Conservation (phyloP, 495 filamentous ascomycete species). For the Lentithecium fluviatile region DNA sequence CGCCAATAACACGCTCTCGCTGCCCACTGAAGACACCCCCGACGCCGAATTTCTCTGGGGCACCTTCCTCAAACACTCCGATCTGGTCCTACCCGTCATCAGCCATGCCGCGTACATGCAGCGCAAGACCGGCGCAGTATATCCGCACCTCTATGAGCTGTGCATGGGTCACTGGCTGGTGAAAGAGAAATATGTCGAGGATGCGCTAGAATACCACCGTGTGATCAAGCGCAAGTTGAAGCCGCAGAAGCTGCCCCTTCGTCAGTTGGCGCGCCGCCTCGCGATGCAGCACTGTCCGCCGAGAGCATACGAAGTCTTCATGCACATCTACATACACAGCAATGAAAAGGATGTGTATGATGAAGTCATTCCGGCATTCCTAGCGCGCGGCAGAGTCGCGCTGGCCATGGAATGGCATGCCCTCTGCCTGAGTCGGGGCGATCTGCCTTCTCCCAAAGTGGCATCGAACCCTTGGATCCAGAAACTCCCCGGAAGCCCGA, state of each 20-base stretch:
- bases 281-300: conserved; percentile 39
- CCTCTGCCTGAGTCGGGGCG: conserved; percentile 49
- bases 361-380: conserved; percentile 57
- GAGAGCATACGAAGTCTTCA: conserved; percentile 49
- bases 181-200: conserved; percentile 46
- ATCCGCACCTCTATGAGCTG: conserved; percentile 51
- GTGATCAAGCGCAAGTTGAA: conserved; percentile 15
- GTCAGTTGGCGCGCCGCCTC: conserved; percentile 36
- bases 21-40: conserved; percentile 50
- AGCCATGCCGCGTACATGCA: conserved; percentile 57
- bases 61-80: conserved; percentile 50
- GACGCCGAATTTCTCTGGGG: conserved; percentile 59
- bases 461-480: conserved; percentile 23
- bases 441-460: conserved; percentile 47
- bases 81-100: conserved; percentile 52
- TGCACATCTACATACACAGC: conserved; percentile 46
- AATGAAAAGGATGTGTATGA: conserved; percentile 60
- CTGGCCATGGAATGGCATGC: conserved; percentile 62
- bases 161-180: conserved; percentile 52
- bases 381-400: conserved; percentile 48
- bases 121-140: conserved; percentile 45
- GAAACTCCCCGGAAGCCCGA: neutral
- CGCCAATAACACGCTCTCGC: conserved; percentile 46
- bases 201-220: conserved; percentile 34
- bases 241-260: conserved; percentile 35